phyloP scores from a whole-genome alignment of 768 basidiomycete genomes.

The Russula dissimulans region DNA sequence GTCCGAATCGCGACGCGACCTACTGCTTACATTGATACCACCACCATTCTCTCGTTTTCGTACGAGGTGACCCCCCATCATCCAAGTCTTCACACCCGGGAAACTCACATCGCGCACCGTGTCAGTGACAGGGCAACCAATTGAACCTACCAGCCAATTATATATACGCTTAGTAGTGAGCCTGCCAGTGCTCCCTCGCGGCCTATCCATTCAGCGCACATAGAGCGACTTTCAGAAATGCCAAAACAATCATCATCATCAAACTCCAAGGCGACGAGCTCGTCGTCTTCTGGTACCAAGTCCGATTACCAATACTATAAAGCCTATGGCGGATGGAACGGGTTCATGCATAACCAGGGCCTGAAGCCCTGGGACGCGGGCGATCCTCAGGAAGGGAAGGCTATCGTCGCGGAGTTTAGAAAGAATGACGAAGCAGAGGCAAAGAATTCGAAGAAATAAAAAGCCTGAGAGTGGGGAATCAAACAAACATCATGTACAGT shows the following conservation, averaged over 20 bases:
- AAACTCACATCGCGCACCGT: too few species aligned
- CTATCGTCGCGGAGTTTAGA: conserved; percentile 16
- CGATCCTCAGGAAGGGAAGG: conserved; percentile 19
- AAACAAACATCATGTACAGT: too few species aligned
- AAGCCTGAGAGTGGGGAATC: neutral
- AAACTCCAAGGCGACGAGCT: neutral
- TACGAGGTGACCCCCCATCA: too few species aligned
- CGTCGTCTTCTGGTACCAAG: neutral
- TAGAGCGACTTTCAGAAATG: neutral
- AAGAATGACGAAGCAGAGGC: neutral
- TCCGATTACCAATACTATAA: conserved; percentile 1
- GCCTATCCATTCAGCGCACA: neutral
- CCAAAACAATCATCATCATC: neutral
- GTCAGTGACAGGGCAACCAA: too few species aligned
- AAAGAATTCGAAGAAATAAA: neutral
- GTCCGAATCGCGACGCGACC: too few species aligned
- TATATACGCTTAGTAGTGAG: too few species aligned
- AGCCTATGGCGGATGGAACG: conserved; percentile 14
- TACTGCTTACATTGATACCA: too few species aligned
- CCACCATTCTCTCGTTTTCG: too few species aligned
- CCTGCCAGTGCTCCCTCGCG: too few species aligned
- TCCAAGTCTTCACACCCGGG: too few species aligned
- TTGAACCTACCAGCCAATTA: too few species aligned
- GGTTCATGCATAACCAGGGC: conserved; percentile 20
- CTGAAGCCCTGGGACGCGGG: conserved; percentile 19